phyloP scores from a whole-genome alignment of 2,329 filamentous ascomycete species.

The Mollisia scopiformis region DNA sequence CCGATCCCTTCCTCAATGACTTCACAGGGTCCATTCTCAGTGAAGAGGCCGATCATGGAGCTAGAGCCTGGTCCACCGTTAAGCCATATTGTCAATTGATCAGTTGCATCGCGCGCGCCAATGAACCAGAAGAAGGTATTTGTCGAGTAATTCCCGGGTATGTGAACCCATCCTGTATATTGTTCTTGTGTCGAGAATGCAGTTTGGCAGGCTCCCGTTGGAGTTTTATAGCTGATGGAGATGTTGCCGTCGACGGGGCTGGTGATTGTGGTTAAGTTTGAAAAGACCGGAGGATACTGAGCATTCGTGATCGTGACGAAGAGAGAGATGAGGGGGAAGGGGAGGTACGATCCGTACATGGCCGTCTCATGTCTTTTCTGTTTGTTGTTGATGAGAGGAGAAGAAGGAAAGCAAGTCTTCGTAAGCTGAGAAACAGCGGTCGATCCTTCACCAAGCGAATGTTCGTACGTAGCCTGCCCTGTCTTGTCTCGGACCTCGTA shows the following conservation, averaged over 20 bases:
- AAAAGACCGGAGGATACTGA: conserved; percentile 40
- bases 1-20: conserved; percentile 50
- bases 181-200: conserved; percentile 68
- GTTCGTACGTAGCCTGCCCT: background rate
- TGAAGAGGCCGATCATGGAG: conserved; percentile 67
- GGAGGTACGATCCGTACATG: no score
- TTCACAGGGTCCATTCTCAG: conserved; percentile 59
- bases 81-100: conserved; percentile 63
- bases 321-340: conserved; percentile 25
- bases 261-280: conserved; percentile 56
- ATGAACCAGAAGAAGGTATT: conserved; percentile 54
- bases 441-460: background rate
- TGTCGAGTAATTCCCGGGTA: conserved; percentile 57
- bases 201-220: conserved; percentile 64
- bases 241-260: conserved; percentile 67
- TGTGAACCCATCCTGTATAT: conserved; percentile 69
- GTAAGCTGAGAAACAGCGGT: no score
- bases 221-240: conserved; percentile 68
- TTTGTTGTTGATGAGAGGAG: conserved; percentile 17
- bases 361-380: conserved; percentile 31
- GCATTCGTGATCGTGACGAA: conserved; percentile 29
- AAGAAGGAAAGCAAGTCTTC: conserved; percentile 13
- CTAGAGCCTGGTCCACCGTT: conserved; percentile 69
- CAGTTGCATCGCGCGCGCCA: conserved; percentile 48
- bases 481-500: background rate